Base-by-base conservation (phyloP, 2,329 filamentous ascomycete genomes). In the Chrysosporium queenslandicum region DNA sequence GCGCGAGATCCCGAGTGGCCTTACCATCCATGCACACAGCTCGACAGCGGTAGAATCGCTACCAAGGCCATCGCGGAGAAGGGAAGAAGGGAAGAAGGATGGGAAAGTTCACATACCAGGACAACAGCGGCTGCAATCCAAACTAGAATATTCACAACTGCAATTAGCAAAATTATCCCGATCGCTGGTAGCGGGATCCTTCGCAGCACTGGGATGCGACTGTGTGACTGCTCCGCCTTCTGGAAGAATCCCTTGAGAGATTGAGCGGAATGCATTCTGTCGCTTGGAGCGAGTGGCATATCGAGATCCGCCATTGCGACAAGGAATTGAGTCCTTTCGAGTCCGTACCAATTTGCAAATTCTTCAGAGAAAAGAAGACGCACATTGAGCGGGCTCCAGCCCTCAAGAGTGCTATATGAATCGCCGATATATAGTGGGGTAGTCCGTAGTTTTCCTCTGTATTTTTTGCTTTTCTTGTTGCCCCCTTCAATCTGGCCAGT, bases 121-220 rank as follows among this genome's bases (percentile, higher is more conserved):
- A 83, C 74, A 56, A 82, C 73, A 8, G 74, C 79, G 8, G 76
- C 75, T 20, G 73, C 76, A 46, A 75, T 70, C 80, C 80, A 83
- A 7, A 79, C 77, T 2, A 79, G 49, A 2, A 77, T 60, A 63
- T 83, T 83, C 48, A 80, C 64, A 3, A 73, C 46, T 1, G 76
- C 69, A 37, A 83, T 65, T 0, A 77, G 65, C 1, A 74, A 43
- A 25, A 83, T 80, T 27, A 82, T 80, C 1, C 74, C 75, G 36
- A 83, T 68, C 0, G 77, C 79, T 1, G 73, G 66, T 3, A 81
- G 73, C 0, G 80, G 80, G 3, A 83, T 70, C 53, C 72, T 77
- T 29, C 74, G 70, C 11, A 83, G 63, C 7, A 76, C 77, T 0
- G 80, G 80, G 21, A 79, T 68, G 3, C 72, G 71, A 45, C 69